A percentile compares a stretch with the other conserved stretches of the same genome.
Conservation (phyloP, 1,284 basidiomycete species). For the Anthracocystis setariae region DNA sequence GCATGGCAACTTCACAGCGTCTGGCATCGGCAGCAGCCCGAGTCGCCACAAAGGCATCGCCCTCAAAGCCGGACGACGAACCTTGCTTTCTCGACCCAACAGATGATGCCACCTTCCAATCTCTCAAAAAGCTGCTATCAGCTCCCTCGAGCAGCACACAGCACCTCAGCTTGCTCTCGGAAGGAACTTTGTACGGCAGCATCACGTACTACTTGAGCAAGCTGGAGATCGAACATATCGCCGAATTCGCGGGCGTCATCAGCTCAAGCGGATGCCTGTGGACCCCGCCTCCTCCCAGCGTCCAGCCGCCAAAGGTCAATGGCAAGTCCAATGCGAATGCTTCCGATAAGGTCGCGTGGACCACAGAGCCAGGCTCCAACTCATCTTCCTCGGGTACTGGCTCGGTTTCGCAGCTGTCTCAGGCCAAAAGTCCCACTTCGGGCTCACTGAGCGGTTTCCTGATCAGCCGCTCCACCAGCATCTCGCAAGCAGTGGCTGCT, state of each 20-base stretch:
- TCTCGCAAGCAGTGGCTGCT: conserved; percentile 54
- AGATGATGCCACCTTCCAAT: conserved; percentile 57
- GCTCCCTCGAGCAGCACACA: conserved; percentile 56
- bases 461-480: conserved; percentile 37
- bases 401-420: not conserved
- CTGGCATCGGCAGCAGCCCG: conserved; percentile 1
- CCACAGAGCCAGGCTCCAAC: conserved; percentile 30
- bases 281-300: conserved; percentile 36
- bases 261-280: conserved; percentile 57
- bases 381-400: not conserved
- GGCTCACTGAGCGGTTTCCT: conserved; percentile 41
- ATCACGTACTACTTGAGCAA: conserved; percentile 61
- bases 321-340: not conserved
- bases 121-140: conserved; percentile 56
- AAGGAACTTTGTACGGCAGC: conserved; percentile 56
- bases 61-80: conserved; percentile 14
- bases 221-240: conserved; percentile 48
- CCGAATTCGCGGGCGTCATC: conserved; percentile 53
- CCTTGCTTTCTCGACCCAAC: conserved; percentile 43
- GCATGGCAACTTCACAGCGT: conserved; percentile 20
- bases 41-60: conserved; percentile 1
- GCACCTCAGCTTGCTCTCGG: conserved; percentile 57
- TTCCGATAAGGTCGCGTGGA: conserved; percentile 29
- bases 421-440: not conserved
- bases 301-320: conserved; percentile 7